These are phyloP conservation scores for Tephrocybe rancida DNA, from an alignment of 768 basidiomycete genomes.

Conservation along the genomic window DNA sequence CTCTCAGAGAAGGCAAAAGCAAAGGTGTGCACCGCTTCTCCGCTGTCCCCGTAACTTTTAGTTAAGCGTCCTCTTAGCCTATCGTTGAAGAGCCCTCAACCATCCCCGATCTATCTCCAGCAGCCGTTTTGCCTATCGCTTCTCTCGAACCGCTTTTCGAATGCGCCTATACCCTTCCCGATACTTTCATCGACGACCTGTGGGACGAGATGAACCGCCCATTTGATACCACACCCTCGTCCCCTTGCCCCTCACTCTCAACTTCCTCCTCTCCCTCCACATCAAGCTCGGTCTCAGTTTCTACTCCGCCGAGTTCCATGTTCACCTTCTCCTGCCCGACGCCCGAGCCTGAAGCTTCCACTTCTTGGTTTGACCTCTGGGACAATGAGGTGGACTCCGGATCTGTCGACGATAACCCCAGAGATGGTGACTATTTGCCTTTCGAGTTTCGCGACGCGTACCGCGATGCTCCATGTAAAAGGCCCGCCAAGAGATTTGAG, in stretches of 20 bases:
- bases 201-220: constrained; percentile 4
- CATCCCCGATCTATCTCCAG: background rate
- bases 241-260: constrained; percentile 9
- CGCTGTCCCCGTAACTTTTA: background rate
- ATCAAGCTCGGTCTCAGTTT: constrained; percentile 1
- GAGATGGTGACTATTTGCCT: constrained; percentile 15
- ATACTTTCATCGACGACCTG: constrained; percentile 10
- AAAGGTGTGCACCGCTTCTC: background rate
- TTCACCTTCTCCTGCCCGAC: constrained; percentile 4
- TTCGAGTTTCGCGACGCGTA: background rate
- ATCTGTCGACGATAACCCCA: constrained; percentile 7
- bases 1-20: constrained; percentile 1
- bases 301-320: background rate
- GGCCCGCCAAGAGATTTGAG: background rate
- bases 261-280: constrained; percentile 4
- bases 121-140: background rate
- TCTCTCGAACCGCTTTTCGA: constrained; percentile 7
- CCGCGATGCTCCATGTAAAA: background rate
- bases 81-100: background rate
- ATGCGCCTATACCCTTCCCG: constrained; percentile 4
- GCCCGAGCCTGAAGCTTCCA: background rate
- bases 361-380: constrained; percentile 5
- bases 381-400: constrained; percentile 1
- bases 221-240: background rate
- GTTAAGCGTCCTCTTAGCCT: background rate